Evolutionary conservation across 176 grass and related monocot species (phyloP).

Genomic region (Tuctoria greenei): DNA sequence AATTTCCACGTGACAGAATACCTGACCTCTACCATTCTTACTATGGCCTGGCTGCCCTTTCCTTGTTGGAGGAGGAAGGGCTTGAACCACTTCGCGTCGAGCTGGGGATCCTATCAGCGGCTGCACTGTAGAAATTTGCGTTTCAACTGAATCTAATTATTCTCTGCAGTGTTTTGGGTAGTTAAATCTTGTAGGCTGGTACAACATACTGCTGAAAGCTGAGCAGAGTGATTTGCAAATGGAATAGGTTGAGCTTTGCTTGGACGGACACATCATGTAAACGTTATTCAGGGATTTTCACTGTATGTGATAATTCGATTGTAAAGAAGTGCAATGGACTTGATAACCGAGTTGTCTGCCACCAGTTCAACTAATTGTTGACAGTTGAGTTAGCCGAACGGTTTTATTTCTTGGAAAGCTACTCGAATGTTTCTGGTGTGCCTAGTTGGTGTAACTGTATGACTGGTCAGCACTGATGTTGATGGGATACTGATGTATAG

Average conservation of each 20-base stretch:
- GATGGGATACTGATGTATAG: not conserved
- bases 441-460: not conserved
- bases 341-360: not conserved
- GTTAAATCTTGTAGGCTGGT: not conserved
- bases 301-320: not conserved
- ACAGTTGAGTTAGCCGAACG: constrained; percentile 37
- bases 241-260: not conserved
- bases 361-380: constrained; percentile 16
- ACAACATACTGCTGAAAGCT: not conserved
- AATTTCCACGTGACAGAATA: constrained; percentile 38
- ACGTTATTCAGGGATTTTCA: not conserved
- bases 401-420: not conserved
- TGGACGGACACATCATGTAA: constrained; percentile 5
- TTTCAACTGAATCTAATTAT: not conserved
- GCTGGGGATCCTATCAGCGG: constrained; percentile 49
- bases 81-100: constrained; percentile 47
- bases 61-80: constrained; percentile 65
- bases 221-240: not conserved
- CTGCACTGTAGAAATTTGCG: constrained; percentile 27
- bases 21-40: constrained; percentile 83
- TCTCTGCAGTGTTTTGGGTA: not conserved
- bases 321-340: not conserved
- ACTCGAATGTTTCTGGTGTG: constrained; percentile 10
- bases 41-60: constrained; percentile 78
- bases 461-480: not conserved